Base-by-base conservation (phyloP, 352 stramenopile genomes). In the Elongisporangium prolatum region DNA sequence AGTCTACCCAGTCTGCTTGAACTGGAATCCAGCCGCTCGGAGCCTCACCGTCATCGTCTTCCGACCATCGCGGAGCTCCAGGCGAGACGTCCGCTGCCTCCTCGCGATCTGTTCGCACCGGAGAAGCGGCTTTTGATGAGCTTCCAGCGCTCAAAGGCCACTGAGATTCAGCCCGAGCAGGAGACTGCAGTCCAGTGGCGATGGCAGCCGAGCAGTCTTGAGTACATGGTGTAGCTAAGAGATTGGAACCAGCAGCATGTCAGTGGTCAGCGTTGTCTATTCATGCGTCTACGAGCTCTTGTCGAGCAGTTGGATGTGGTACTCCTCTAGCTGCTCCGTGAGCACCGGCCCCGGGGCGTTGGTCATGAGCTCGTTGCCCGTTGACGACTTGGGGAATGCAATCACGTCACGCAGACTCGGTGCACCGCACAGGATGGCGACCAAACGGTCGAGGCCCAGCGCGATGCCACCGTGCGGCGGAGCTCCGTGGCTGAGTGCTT, bases 341-440 rank as follows among this genome's bases (percentile, higher is more conserved):
- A 85, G 64, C 57, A 92, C 85, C 0, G 76, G 67, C 0, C 85
- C 80, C 1, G 88, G 88, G 1, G 86, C 75, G 24, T 77, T 90
- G 0, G 86, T 96, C 77, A 97, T 91, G 37, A 93, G 77, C 60
- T 97, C 88, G 47, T 93, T 89, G 22, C 88, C 89, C 8, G 82
- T 91, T 3, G 86, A 78, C 8, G 88, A 93, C 68, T 97, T 97
- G 0, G 89, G 89, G 63, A 97, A 97, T 28, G 89, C 87, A 50
- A 97, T 96, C 48, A 97, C 89, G 49, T 96, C 88, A 9, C 87
- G 84, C 44, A 97, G 74, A 54, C 78, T 90, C 17, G 73, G 69
- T 4, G 82, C 79, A 24, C 82, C 83, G 48, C 84, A 89, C 47
- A 97, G 50, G n/a, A 97, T 85, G 17, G 86, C 77, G 13, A 95